Conservation (phyloP, 352 stramenopile species). For the Halophytophthora batemanensis region DNA sequence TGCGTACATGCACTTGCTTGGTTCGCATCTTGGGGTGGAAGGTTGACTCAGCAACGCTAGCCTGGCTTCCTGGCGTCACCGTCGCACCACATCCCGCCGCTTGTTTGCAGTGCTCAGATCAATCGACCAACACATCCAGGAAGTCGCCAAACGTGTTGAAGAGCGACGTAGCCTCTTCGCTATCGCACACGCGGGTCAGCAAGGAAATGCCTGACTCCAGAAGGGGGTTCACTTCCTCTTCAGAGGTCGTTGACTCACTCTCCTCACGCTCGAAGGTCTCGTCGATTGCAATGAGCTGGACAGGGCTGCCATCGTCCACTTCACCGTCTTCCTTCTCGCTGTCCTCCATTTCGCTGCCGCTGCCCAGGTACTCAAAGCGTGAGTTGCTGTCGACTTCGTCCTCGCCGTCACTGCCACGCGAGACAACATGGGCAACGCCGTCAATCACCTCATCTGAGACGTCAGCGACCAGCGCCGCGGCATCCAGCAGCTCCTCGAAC, state of each 20-base stretch:
- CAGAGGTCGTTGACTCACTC: slow-evolving; percentile 4
- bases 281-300: slow-evolving; percentile 5
- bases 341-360: slow-evolving; percentile 12
- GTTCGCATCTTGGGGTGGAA: no score
- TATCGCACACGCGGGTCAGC: slow-evolving; percentile 54
- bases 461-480: slow-evolving; percentile 48
- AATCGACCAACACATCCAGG: slow-evolving; percentile 62
- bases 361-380: slow-evolving; percentile 40
- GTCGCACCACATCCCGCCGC: no score
- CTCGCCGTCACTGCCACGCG: slow-evolving; percentile 1
- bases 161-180: slow-evolving; percentile 51
- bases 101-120: slow-evolving; percentile 13
- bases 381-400: slow-evolving; percentile 10
- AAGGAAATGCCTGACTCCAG: slow-evolving; percentile 52
- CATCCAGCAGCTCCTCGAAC: slow-evolving; percentile 60
- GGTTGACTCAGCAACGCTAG: no score
- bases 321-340: slow-evolving; percentile 7
- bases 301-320: slow-evolving; percentile 12
- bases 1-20: no score
- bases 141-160: slow-evolving; percentile 75
- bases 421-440: slow-evolving; percentile 21
- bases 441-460: slow-evolving; percentile 58
- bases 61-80: no score
- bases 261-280: slow-evolving; percentile 16
- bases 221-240: slow-evolving; percentile 26